phyloP scores from a whole-genome alignment of 805 yeast species.

The Starmera quercuum region DNA sequence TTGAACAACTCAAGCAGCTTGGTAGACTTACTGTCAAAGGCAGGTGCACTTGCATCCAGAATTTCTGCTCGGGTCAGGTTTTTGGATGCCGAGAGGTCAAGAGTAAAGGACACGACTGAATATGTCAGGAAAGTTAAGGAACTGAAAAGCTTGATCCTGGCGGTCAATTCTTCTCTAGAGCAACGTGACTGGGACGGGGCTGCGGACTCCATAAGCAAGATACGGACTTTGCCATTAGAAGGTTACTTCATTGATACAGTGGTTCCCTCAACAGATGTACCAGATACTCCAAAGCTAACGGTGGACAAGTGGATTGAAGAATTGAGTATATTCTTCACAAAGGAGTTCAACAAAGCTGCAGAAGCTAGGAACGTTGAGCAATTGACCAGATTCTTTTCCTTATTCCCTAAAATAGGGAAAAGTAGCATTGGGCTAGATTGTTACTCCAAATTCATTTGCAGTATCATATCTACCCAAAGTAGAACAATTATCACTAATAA shows the following conservation, averaged over 20 bases:
- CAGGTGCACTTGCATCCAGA: conserved; percentile 57
- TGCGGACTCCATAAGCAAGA: conserved; percentile 54
- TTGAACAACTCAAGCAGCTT: conserved; percentile 49
- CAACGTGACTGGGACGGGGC: conserved; percentile 70
- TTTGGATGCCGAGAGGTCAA: conserved; percentile 61
- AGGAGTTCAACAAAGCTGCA: conserved; percentile 69
- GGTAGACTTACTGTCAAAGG: conserved; percentile 44
- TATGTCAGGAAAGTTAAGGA: conserved; percentile 61
- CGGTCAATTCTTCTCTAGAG: conserved; percentile 62
- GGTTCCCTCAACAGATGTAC: conserved; percentile 82
- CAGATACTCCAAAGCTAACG: conserved; percentile 62
- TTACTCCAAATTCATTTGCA: conserved; percentile 82
- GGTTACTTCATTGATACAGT: conserved; percentile 72
- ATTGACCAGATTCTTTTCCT: conserved; percentile 71
- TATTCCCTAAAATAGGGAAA: conserved; percentile 81
- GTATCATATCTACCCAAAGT: conserved; percentile 73
- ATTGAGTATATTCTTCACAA: conserved; percentile 47
- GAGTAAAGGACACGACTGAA: conserved; percentile 51
- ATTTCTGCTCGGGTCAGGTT: conserved; percentile 64
- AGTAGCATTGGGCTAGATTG: conserved; percentile 64
- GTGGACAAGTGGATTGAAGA: conserved; percentile 51
- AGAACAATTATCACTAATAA: conserved; percentile 50
- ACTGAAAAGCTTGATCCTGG: conserved; percentile 58
- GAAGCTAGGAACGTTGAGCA: conserved; percentile 52
- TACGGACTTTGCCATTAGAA: conserved; percentile 47